Evolutionary conservation across 2,329 filamentous ascomycete genomes (phyloP), one percentile per base, ranked within the genome.

Genomic region (Aspergillus latus): DNA sequence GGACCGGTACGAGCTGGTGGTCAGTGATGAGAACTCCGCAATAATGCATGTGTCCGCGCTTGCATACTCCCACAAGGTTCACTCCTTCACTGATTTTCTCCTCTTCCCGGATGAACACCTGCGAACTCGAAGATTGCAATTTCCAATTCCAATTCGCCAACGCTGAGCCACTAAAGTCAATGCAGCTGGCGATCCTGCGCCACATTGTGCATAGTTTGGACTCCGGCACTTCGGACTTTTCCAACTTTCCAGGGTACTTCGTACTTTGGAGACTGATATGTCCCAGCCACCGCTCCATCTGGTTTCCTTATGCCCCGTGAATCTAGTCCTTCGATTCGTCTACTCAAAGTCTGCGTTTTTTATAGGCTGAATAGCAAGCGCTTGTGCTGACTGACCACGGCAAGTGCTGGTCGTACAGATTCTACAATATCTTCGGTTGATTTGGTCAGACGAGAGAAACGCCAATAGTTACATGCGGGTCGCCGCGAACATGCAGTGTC

Each of bases 391-490:
- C 16, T 44, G 45, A 52, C 58, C 49, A 52, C 36, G 40, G 29
- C 28, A 49, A 29, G 37, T 45, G 28, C 10, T 46, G 30, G 58
- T 60, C 16, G 53, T 55, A 60, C 56, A 48, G 49, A 54, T 52
- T 53, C 50, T 57, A 56, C 51, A 56, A 39, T 54, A 58, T 58
- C 50, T 56, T 56, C 43, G 52, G 44, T 59, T 56, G 39, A 55
- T 61, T 57, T 50, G 52, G 51, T 52, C 53, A 54, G 56, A 56
- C 50, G 39, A 34, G 45, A 55, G 58, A 43, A 60, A 61, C 57
- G 59, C 59, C 59, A 63, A 58, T 63, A 63, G 59, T 59, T 61
- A 61, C 57, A 63, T 63, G 61, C 59, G 55, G 55, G 53, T 63
- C 64, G 55, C 62, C 60, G 63, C 61, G 51, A 61, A 57, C 53